Evolutionary conservation across 2,329 filamentous ascomycete genomes (phyloP).

Genomic region (Rutstroemia sp.): DNA sequence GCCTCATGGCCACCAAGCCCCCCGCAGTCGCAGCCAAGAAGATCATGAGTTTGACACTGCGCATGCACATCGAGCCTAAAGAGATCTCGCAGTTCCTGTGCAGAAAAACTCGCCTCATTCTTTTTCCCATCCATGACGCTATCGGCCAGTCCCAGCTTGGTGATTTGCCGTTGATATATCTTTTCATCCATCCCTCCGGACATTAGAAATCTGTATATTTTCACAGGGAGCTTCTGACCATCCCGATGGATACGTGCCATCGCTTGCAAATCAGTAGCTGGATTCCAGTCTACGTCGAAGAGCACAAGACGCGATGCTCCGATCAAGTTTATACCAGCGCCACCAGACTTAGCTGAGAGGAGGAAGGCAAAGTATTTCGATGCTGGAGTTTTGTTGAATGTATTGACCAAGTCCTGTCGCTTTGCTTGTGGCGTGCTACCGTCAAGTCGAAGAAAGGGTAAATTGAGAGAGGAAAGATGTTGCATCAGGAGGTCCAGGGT

Average conservation of each 20-base stretch:
- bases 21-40: slow-evolving; percentile 55
- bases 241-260: slow-evolving; percentile 70
- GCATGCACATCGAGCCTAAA: slow-evolving; percentile 57
- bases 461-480: slow-evolving; percentile 51
- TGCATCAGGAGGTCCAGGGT: slow-evolving; percentile 60
- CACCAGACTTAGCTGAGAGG: slow-evolving; percentile 65
- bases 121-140: slow-evolving; percentile 63
- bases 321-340: slow-evolving; percentile 62
- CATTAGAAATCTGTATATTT: slow-evolving; percentile 62
- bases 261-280: slow-evolving; percentile 64
- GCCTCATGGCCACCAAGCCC: slow-evolving; percentile 38
- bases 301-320: slow-evolving; percentile 63
- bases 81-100: slow-evolving; percentile 58
- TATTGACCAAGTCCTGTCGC: slow-evolving; percentile 60
- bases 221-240: slow-evolving; percentile 60
- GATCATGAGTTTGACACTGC: slow-evolving; percentile 59
- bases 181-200: slow-evolving; percentile 67
- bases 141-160: slow-evolving; percentile 62
- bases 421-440: slow-evolving; percentile 57
- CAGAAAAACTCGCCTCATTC: slow-evolving; percentile 52
- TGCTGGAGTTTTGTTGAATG: slow-evolving; percentile 55
- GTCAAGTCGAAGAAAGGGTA: slow-evolving; percentile 61
- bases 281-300: slow-evolving; percentile 73
- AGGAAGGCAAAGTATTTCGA: slow-evolving; percentile 59
- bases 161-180: slow-evolving; percentile 67